A percentile compares a stretch with the other conserved stretches of the same genome.
Evolutionary conservation across 345 rosid genomes (phyloP).

Genomic region (Sonneratia alba): DNA sequence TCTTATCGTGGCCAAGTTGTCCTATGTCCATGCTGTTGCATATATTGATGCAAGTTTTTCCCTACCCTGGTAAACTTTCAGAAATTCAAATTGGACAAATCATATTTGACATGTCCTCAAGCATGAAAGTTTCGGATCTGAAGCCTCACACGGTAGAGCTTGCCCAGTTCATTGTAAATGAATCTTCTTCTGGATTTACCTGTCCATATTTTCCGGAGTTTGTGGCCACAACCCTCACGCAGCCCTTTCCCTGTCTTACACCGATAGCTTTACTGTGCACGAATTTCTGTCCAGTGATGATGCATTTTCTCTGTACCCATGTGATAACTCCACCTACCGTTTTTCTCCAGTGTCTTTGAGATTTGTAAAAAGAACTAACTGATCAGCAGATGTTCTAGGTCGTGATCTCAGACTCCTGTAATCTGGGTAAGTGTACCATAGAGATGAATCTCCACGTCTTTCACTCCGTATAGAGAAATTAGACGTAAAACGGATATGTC

Average conservation of each 20-base stretch:
- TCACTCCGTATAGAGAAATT: neutral
- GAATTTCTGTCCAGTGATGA: neutral
- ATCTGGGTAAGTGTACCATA: neutral
- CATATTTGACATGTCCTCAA: conserved; percentile 48
- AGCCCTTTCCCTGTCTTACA: neutral
- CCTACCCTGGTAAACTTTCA: conserved; percentile 9
- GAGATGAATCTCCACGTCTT: neutral
- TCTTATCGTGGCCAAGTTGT: neutral
- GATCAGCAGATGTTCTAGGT: neutral
- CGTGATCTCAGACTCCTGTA: neutral
- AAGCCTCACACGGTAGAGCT: conserved; percentile 42
- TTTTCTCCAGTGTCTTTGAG: neutral
- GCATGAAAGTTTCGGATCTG: conserved; percentile 40
- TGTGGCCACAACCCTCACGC: neutral
- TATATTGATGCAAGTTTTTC: neutral
- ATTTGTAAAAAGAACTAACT: neutral
- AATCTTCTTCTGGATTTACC: neutral
- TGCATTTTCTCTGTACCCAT: neutral
- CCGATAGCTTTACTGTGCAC: neutral
- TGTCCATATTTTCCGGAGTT: neutral
- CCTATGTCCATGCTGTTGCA: neutral
- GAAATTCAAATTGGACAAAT: conserved; percentile 46
- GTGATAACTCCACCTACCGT: neutral
- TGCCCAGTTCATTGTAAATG: conserved; percentile 23
- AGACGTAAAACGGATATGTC: neutral